Evolutionary conservation across 768 basidiomycete species (phyloP).

Genomic region (Rubroboletus pulcherrimus): DNA sequence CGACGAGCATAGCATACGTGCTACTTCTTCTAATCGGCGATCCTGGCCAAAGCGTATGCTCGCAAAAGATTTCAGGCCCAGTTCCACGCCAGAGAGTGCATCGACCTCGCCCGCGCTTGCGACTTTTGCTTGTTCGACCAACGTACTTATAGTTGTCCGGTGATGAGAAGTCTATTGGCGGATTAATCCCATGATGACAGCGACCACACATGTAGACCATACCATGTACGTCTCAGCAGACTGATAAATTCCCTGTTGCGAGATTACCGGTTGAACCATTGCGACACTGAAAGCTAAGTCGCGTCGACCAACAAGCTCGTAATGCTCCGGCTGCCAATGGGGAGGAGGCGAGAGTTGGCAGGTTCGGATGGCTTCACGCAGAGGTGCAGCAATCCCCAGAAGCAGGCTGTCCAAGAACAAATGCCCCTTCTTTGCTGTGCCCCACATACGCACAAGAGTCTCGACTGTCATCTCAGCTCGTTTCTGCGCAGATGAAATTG

Average conservation of each 20-base stretch:
- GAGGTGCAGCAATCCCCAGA: constrained; percentile 68
- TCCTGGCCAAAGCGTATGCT: constrained; percentile 89
- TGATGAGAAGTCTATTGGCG: constrained; percentile 44
- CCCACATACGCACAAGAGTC: constrained; percentile 44
- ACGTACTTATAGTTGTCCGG: constrained; percentile 49
- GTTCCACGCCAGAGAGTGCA: constrained; percentile 64
- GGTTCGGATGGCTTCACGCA: constrained; percentile 80
- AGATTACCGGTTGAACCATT: constrained; percentile 27
- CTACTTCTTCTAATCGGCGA: constrained; percentile 85
- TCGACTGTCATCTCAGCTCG: constrained; percentile 65
- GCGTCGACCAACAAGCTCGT: constrained; percentile 31
- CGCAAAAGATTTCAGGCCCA: constrained; percentile 69
- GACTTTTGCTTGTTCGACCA: constrained; percentile 48
- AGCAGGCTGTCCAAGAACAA: constrained; percentile 56
- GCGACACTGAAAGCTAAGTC: constrained; percentile 32
- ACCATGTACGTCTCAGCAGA: constrained; percentile 35
- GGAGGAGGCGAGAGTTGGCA: constrained; percentile 76
- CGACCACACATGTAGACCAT: background rate
- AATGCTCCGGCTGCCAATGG: constrained; percentile 57
- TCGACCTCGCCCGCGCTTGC: constrained; percentile 55
- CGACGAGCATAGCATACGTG: constrained; percentile 85
- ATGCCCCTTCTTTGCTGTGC: constrained; percentile 38
- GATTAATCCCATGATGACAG: constrained; percentile 7
- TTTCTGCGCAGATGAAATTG: constrained; percentile 48
- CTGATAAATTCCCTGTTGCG: constrained; percentile 29